Conservation (phyloP, 805 yeast genomes). For the Schwanniomyces yamadae region DNA sequence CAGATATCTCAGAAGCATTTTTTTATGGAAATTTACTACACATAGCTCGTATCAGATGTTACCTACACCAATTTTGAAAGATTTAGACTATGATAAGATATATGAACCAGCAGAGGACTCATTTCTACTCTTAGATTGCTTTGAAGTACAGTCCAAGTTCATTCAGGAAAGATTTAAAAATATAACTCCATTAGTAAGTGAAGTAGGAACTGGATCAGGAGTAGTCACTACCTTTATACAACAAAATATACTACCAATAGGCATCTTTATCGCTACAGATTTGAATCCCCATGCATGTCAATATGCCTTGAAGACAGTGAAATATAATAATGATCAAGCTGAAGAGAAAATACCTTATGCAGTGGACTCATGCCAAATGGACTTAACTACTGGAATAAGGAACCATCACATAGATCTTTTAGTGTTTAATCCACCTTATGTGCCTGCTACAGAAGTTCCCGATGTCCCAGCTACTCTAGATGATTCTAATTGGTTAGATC, state of each 20-base stretch:
- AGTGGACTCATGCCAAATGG: conserved; percentile 47
- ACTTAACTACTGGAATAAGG: conserved; percentile 52
- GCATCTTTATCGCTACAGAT: conserved; percentile 69
- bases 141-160: conserved; percentile 57
- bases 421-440: conserved; percentile 95
- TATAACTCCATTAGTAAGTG: conserved; percentile 59
- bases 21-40: background rate
- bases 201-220: conserved; percentile 93
- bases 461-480: conserved; percentile 43
- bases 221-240: conserved; percentile 77
- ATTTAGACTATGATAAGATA: conserved; percentile 65
- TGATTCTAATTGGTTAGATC: conserved; percentile 73
- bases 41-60: conserved; percentile 47
- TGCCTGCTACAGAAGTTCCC: conserved; percentile 82
- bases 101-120: conserved; percentile 97
- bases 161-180: conserved; percentile 22
- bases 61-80: conserved; percentile 67
- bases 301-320: conserved; percentile 29
- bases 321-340: conserved; percentile 15
- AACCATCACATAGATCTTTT: conserved; percentile 59
- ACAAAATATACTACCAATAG: conserved; percentile 49
- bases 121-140: conserved; percentile 74
- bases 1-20: conserved; percentile 2
- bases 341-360: conserved; percentile 1
- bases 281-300: conserved; percentile 75